Evolutionary conservation across 495 filamentous ascomycete genomes (phyloP).

Genomic region (Halenospora varia): DNA sequence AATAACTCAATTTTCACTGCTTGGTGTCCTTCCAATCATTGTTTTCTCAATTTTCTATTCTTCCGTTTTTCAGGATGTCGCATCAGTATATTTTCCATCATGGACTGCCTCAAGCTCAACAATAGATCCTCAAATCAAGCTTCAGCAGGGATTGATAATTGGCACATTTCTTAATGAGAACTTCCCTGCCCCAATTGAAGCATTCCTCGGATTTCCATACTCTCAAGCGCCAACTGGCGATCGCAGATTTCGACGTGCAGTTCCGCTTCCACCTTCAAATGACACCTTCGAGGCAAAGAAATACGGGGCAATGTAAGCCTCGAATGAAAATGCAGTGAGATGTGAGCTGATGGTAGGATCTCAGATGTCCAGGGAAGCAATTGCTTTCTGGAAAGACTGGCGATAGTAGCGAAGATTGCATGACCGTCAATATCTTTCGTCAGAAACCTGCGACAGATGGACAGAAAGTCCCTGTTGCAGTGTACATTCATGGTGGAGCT

Average conservation of each 20-base stretch:
- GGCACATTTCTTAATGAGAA: slow-evolving; percentile 3
- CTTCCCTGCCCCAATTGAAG: slow-evolving; percentile 11
- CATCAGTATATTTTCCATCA: too few relatives aligned
- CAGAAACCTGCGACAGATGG: slow-evolving; percentile 13
- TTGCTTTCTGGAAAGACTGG: slow-evolving; percentile 4
- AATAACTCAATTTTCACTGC: too few relatives aligned
- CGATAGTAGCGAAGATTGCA: slow-evolving; percentile 40
- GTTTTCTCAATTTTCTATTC: too few relatives aligned
- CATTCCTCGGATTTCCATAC: slow-evolving; percentile 17
- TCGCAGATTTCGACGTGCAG: slow-evolving; percentile 7
- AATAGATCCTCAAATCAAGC: too few relatives aligned
- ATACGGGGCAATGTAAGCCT: slow-evolving; percentile 11
- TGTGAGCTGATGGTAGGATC: neutral
- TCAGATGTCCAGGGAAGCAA: slow-evolving; percentile 16
- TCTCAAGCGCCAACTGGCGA: slow-evolving; percentile 12
- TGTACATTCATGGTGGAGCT: slow-evolving; percentile 53
- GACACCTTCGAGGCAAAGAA: slow-evolving; percentile 3
- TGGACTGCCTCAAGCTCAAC: too few relatives aligned
- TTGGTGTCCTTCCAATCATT: too few relatives aligned
- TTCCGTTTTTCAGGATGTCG: too few relatives aligned
- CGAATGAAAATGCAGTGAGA: too few relatives aligned
- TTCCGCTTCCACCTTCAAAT: slow-evolving; percentile 9
- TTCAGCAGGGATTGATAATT: slow-evolving; percentile 2
- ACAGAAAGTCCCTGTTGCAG: slow-evolving; percentile 50
- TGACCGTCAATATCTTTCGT: slow-evolving; percentile 43